A percentile compares a stretch with the other conserved stretches of the same genome.
Evolutionary conservation across 192 early-diverging fungal species (phyloP).

Genomic region (Umbelopsis ramanniana): DNA sequence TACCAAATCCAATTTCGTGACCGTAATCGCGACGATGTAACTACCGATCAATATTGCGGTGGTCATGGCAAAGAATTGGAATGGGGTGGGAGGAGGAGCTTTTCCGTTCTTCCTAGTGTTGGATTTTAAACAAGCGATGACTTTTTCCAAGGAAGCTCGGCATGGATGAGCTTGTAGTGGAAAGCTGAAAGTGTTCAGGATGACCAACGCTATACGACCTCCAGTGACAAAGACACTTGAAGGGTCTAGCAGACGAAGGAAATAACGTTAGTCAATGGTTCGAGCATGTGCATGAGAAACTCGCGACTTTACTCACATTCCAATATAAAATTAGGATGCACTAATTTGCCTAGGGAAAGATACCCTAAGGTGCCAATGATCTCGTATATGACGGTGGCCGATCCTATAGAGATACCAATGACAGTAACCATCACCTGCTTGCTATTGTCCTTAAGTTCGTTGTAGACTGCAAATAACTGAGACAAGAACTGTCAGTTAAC

Average conservation of each 20-base stretch:
- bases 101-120: constrained; percentile 12
- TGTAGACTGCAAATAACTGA: constrained; percentile 88
- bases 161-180: constrained; percentile 91
- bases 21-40: constrained; percentile 69
- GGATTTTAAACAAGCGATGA: constrained; percentile 33
- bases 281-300: neutral
- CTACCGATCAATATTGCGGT: constrained; percentile 61
- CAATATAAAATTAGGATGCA: constrained; percentile 78
- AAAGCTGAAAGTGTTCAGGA: constrained; percentile 86
- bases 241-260: constrained; percentile 49
- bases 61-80: constrained; percentile 62
- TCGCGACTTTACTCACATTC: constrained; percentile 53
- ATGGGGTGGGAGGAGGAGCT: constrained; percentile 42
- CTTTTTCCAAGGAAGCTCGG: constrained; percentile 84
- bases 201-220: constrained; percentile 81
- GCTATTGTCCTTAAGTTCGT: constrained; percentile 85
- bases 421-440: constrained; percentile 66
- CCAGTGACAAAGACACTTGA: constrained; percentile 65
- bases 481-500: neutral
- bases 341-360: constrained; percentile 79
- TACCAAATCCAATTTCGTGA: constrained; percentile 75
- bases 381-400: constrained; percentile 75
- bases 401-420: constrained; percentile 71
- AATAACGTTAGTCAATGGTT: neutral
- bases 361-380: constrained; percentile 86